Evolutionary conservation across 306 rosid genomes (phyloP), one percentile per base, ranked within the genome.

Genomic region (Calophaca sinica): DNA sequence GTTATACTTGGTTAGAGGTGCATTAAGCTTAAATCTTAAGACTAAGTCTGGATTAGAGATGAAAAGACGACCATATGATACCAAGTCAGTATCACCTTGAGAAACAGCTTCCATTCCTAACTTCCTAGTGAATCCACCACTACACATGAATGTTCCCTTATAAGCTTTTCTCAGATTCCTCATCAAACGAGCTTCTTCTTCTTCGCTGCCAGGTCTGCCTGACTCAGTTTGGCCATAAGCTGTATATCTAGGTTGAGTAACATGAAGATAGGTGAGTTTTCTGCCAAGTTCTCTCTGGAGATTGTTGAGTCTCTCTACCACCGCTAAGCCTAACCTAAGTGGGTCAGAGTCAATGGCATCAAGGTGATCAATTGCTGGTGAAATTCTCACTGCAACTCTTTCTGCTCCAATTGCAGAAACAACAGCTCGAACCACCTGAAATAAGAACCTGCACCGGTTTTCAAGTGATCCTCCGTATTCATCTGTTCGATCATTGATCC

Each of bases 341-440:
- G 98, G 97, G 76, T 90, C 76, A 15, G 98, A 91, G 75, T 91
- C 97, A n/a, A 69, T 53, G 15, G 98, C 98, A 78, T 94, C 96
- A 51, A 87, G 89, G 81, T 88, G 96, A 51, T 94, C 98, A 9
- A 91, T 94, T 44, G 98, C 97, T 2, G 97, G 97, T 36, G 97
- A 91, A 62, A 94, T 83, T 87, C 97, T 81, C 3, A 86, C 81
- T 2, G 77, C 96, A 1, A 88, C 96, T 68, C 83, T 81, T 35
- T 84, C 88, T 7, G 90, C 86, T 5, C 96, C 93, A 14, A 93
- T 69, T 13, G 87, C 93, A 2, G 81, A 66, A 66, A 77, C 89
- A 50, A 84, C 93, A 0, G 91, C 88, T 35, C n/a, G 52, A 85
- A 93, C 88, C 39, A 85, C 83, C 72, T 87, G 81, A 35, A 85